Evolutionary conservation across 495 filamentous ascomycete species (phyloP).

Genomic region (Trichoderma orchidacearum): DNA sequence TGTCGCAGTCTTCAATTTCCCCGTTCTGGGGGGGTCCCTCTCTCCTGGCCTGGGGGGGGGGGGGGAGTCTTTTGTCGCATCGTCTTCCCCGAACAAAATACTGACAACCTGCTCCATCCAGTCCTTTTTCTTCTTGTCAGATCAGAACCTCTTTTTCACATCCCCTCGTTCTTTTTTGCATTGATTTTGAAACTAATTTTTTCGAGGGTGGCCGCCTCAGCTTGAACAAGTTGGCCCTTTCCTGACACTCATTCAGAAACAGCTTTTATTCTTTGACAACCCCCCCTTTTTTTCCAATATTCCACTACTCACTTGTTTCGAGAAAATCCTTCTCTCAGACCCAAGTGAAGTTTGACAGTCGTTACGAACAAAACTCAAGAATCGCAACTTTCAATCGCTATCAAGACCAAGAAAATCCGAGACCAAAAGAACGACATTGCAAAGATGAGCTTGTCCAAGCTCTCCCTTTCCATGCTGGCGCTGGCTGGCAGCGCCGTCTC

Average conservation of each 20-base stretch:
- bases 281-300: not conserved
- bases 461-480: slow-evolving; percentile 2
- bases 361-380: not conserved
- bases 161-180: too few species aligned
- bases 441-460: slow-evolving; percentile 2
- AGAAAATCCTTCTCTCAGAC: not conserved
- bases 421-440: not conserved
- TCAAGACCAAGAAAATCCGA: not conserved
- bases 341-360: too few species aligned
- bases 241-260: not conserved
- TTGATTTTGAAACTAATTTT: not conserved
- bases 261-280: not conserved
- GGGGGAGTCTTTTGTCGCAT: too few species aligned
- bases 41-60: not conserved
- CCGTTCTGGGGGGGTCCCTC: not conserved
- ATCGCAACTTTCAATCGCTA: not conserved
- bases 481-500: not conserved
- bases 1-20: not conserved
- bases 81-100: not conserved
- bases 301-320: not conserved
- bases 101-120: not conserved
- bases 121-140: not conserved
- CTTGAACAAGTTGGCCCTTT: not conserved
- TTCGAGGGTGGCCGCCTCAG: not conserved
- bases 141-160: not conserved